Base-by-base conservation (phyloP, 176 grass and related monocot species). In the Hsuehochloa calcarea region DNA sequence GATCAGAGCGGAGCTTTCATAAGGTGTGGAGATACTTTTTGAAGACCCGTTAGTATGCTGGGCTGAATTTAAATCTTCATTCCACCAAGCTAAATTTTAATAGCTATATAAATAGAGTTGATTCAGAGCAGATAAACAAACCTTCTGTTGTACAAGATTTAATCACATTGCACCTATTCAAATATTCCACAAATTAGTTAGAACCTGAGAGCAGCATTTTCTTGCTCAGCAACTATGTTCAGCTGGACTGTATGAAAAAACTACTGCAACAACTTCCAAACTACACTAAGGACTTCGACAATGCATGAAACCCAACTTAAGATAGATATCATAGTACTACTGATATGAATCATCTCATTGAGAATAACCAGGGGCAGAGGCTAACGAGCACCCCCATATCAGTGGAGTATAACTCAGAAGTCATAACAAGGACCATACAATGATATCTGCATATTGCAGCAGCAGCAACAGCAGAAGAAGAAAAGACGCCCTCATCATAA, bases 181-280 rank as follows among this genome's bases (percentile, higher is more conserved):
- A 68, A 78, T 26, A 76, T 67, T 52, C 5, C 46, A 46, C 27
- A 74, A 84, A 68, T 20, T 11, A 50, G 1, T 50, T 76, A 50
- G 35, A 74, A 7, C 67, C 34, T 45, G 20, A 64, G 4, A 74
- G 29, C 22, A 17, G 44, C 11, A 39, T 65, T 69, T 76, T 77
- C 27, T 77, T 88, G 20, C 10, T 31, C 8, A 77, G 16, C 29
- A 61, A 38, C 12, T 76, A 37, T 37, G 43, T 58, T 58, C 55
- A 58, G 8, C 55, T 58, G 58, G 16, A 65, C 5, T 2, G 16
- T 6, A 72, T 15, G 38, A 34, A 31, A 4, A 74, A 58, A 23
- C 61, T 67, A 46, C 70, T 26, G 20, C 46, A 82, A 72, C 44
- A 84, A 51, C 35, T 55, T 84, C 3, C 19, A 56, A 72, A 79